Conservation (phyloP, 345 rosid genomes). For the Microthlaspi erraticum region DNA sequence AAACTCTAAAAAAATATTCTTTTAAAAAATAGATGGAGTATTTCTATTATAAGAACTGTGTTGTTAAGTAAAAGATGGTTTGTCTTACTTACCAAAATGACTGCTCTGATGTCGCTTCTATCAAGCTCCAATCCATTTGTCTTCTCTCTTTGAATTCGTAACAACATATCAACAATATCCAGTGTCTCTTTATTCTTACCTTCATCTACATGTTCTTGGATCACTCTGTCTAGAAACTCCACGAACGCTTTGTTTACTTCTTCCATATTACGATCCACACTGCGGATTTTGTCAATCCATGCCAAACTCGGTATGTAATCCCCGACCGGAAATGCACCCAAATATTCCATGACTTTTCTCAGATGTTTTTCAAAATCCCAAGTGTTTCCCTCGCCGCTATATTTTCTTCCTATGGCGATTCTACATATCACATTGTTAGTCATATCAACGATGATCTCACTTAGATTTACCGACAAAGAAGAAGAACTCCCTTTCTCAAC, state of each 20-base stretch:
- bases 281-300: conserved; percentile 48
- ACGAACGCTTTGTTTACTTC: conserved; percentile 39
- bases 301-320: conserved; percentile 59
- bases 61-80: not conserved
- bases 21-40: no score
- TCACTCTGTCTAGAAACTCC: conserved; percentile 33
- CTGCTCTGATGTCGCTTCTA: conserved; percentile 43
- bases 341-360: conserved; percentile 34
- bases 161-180: conserved; percentile 30
- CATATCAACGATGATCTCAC: conserved; percentile 34
- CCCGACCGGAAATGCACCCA: conserved; percentile 51
- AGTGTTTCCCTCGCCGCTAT: conserved; percentile 43
- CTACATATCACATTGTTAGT: conserved; percentile 56
- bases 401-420: conserved; percentile 58
- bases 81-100: conserved; percentile 45
- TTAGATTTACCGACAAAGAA: conserved; percentile 48
- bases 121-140: conserved; percentile 34
- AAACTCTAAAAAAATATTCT: no score
- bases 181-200: conserved; percentile 5
- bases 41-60: not conserved
- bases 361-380: conserved; percentile 44
- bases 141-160: conserved; percentile 43
- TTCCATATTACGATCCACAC: conserved; percentile 29
- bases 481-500: conserved; percentile 29
- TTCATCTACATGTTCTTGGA: conserved; percentile 32